A percentile compares a stretch with the other conserved stretches of the same genome.
Conservation (phyloP, 352 stramenopile genomes). For the Phytophthora sojae region DNA sequence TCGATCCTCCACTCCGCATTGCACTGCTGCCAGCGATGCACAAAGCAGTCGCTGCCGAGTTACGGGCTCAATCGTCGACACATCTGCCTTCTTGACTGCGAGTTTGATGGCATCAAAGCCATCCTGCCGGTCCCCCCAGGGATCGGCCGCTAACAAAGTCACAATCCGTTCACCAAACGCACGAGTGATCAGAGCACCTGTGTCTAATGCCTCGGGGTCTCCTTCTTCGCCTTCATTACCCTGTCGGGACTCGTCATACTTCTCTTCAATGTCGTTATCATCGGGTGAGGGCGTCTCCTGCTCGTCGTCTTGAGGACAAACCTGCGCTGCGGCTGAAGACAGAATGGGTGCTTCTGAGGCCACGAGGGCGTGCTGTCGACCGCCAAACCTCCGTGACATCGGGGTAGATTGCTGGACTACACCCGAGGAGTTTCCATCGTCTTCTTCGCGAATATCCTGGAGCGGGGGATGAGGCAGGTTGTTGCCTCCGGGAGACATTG, state of each 20-base stretch:
- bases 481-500: slow-evolving; percentile 8
- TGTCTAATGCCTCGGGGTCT: slow-evolving; percentile 53
- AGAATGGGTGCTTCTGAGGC: slow-evolving; percentile 64
- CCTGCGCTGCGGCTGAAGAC: slow-evolving; percentile 46
- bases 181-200: slow-evolving; percentile 70
- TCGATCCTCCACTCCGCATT: slow-evolving; percentile 78
- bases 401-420: background rate
- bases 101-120: slow-evolving; percentile 77
- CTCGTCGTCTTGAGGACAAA: slow-evolving; percentile 10
- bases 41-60: slow-evolving; percentile 70
- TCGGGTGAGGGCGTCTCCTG: background rate
- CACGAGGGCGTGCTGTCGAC: slow-evolving; percentile 1
- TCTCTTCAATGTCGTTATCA: slow-evolving; percentile 13
- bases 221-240: slow-evolving; percentile 9
- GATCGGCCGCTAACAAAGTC: slow-evolving; percentile 68
- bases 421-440: slow-evolving; percentile 4
- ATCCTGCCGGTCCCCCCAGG: slow-evolving; percentile 84
- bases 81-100: slow-evolving; percentile 71
- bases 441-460: slow-evolving; percentile 56
- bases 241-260: background rate
- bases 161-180: slow-evolving; percentile 79
- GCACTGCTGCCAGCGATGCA: slow-evolving; percentile 67
- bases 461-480: slow-evolving; percentile 36
- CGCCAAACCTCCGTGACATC: slow-evolving; percentile 10
- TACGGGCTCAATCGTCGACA: slow-evolving; percentile 34